These are phyloP conservation scores for Murraya koenigii DNA, from an alignment of 345 rosid species.

Conservation along the genomic window DNA sequence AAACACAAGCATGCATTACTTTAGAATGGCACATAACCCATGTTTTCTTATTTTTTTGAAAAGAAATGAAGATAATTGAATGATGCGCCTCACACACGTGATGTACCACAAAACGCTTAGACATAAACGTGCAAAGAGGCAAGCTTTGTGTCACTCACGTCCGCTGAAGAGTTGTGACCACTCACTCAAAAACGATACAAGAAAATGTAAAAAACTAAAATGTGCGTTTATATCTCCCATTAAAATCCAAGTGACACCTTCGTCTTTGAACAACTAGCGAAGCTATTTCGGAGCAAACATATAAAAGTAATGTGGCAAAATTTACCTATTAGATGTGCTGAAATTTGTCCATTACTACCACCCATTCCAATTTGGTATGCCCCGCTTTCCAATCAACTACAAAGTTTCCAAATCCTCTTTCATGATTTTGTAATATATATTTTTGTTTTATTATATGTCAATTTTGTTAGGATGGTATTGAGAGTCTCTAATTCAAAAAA, in stretches of 20 bases:
- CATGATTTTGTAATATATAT: background rate
- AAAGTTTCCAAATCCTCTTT: background rate
- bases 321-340: background rate
- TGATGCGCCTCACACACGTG: background rate
- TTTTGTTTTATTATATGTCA: too few species aligned
- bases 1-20: too few species aligned
- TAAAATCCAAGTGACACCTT: slow-evolving; percentile 11
- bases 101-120: background rate
- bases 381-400: background rate
- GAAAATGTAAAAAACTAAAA: slow-evolving; percentile 7
- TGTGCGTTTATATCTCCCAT: slow-evolving; percentile 20
- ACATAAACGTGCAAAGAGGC: slow-evolving; percentile 1
- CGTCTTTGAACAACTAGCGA: slow-evolving; percentile 10
- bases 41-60: too few species aligned
- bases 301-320: background rate
- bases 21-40: too few species aligned
- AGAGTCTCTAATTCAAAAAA: too few species aligned
- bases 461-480: too few species aligned
- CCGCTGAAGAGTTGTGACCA: slow-evolving; percentile 14
- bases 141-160: background rate
- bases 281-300: slow-evolving; percentile 5
- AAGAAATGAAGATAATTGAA: too few species aligned
- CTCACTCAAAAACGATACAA: slow-evolving; percentile 1
- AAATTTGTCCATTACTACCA: background rate
- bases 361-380: background rate